Evolutionary conservation across 768 basidiomycete species (phyloP).

Genomic region (Lentinus tigrinus): DNA sequence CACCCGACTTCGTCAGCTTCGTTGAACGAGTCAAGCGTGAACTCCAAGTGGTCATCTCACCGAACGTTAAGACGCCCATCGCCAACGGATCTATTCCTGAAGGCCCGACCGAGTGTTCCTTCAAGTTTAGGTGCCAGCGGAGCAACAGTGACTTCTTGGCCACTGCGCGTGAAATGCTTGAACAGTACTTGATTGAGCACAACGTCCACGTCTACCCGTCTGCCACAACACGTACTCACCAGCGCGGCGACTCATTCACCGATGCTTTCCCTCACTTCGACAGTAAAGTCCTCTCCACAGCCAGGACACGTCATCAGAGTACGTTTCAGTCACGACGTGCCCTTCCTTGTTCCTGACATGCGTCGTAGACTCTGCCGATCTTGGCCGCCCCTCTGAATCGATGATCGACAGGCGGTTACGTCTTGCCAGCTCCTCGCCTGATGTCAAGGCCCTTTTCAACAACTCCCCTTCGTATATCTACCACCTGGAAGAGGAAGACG

Average conservation of each 20-base stretch:
- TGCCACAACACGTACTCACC: constrained; percentile 75
- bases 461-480: constrained; percentile 78
- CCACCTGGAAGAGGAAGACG: constrained; percentile 69
- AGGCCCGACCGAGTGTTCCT: constrained; percentile 73
- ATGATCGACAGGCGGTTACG: constrained; percentile 73
- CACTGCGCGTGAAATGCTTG: constrained; percentile 87
- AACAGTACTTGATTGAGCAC: constrained; percentile 84
- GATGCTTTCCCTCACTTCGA: constrained; percentile 97
- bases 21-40: constrained; percentile 92
- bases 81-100: constrained; percentile 55
- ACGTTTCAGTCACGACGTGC: constrained; percentile 16
- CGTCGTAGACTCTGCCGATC: constrained; percentile 69
- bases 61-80: constrained; percentile 63
- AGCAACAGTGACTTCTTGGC: constrained; percentile 93
- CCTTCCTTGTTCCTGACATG: constrained; percentile 9
- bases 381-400: constrained; percentile 67
- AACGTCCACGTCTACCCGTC: constrained; percentile 83
- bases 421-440: constrained; percentile 86
- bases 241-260: constrained; percentile 88
- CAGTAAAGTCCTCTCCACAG: constrained; percentile 85
- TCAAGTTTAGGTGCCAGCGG: constrained; percentile 94
- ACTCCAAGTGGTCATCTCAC: constrained; percentile 85
- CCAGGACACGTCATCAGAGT: constrained; percentile 64
- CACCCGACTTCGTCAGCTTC: constrained; percentile 83
- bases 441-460: constrained; percentile 94